Base-by-base conservation (phyloP, 192 early-diverging fungal species). In the Physocladia obscura region DNA sequence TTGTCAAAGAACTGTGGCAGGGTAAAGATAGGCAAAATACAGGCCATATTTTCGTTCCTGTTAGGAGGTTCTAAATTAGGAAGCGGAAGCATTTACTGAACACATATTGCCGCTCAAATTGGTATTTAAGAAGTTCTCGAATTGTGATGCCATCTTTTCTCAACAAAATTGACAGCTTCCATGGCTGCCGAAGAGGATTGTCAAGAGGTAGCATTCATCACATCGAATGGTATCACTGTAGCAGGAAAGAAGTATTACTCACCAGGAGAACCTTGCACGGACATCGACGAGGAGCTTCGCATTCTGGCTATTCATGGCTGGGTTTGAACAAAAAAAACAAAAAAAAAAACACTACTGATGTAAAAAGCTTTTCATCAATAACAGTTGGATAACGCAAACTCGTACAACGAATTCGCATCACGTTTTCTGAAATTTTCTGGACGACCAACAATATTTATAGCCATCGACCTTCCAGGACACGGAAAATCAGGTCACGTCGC, bases 391-490 rank as follows among this genome's bases (percentile, higher is more conserved):
- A 79, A 79, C 54, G 73, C 77, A 2, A 50, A 55, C 32, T 59
- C 50, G 21, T 79, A 67, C 47, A 61, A 68, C 24, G 2, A 35
- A 2, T 22, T 76, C 3, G 64, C 70, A 4, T 56, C 77, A 3
- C 19, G 4, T n/a, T 60, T 79, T 0, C 35, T 68, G 30, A 15
- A 27, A 4, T 34, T 27, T 30, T 48, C 63, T 13, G 56, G 36
- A 26, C 32, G 32, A 4, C 34, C 22, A 21, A 29, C 37, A 11
- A 24, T 52, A 8, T 34, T 77, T n/a, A 59, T 81, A 8, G 8
- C 62, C 30, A 56, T 75, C 21, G 79, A 81, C 58, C 62, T 77
- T 0, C 63, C 76, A 8, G 79, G 79, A 3, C 79, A 81, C 51
- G 79, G 79, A 3, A 55, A 38, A 5, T 74, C 71, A 17, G 54